Conservation (phyloP, 2,329 filamentous ascomycete species). For the Graphium sp. region DNA sequence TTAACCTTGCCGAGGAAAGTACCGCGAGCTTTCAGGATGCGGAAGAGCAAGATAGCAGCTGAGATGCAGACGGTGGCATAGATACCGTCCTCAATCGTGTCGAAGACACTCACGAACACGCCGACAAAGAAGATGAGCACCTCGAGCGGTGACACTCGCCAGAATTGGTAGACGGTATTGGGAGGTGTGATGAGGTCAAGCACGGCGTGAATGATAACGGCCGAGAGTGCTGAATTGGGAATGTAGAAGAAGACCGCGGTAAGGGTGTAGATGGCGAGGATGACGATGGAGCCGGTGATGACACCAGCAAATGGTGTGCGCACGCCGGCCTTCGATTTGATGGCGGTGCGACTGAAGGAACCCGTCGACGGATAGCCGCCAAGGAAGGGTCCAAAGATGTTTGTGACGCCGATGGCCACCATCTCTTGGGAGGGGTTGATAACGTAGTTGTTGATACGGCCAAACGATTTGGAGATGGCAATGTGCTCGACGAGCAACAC, state of each 20-base stretch:
- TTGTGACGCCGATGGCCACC: slow-evolving; percentile 60
- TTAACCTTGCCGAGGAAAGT: slow-evolving; percentile 65
- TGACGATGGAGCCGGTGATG: slow-evolving; percentile 66
- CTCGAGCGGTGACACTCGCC: slow-evolving; percentile 69
- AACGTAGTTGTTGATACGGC: slow-evolving; percentile 64
- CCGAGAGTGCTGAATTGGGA: slow-evolving; percentile 56
- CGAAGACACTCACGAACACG: slow-evolving; percentile 69
- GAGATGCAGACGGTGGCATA: slow-evolving; percentile 65
- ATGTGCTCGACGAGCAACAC: slow-evolving; percentile 71
- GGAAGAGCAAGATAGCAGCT: slow-evolving; percentile 55
- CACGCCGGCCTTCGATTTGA: slow-evolving; percentile 88
- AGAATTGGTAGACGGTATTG: slow-evolving; percentile 74
- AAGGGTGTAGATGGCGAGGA: slow-evolving; percentile 71
- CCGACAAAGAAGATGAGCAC: slow-evolving; percentile 74
- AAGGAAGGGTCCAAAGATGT: slow-evolving; percentile 61
- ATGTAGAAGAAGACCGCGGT: slow-evolving; percentile 82
- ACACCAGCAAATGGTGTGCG: slow-evolving; percentile 75
- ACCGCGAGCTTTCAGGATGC: slow-evolving; percentile 61
- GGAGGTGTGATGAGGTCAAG: slow-evolving; percentile 73
- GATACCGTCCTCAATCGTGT: slow-evolving; percentile 68
- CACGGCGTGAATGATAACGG: slow-evolving; percentile 82
- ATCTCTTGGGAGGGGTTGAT: slow-evolving; percentile 69
- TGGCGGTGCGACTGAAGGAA: slow-evolving; percentile 80
- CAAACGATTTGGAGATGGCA: slow-evolving; percentile 69
- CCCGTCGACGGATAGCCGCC: slow-evolving; percentile 76